Base-by-base conservation (phyloP, 164 flowering plant genomes). In the Akebia trifoliata region DNA sequence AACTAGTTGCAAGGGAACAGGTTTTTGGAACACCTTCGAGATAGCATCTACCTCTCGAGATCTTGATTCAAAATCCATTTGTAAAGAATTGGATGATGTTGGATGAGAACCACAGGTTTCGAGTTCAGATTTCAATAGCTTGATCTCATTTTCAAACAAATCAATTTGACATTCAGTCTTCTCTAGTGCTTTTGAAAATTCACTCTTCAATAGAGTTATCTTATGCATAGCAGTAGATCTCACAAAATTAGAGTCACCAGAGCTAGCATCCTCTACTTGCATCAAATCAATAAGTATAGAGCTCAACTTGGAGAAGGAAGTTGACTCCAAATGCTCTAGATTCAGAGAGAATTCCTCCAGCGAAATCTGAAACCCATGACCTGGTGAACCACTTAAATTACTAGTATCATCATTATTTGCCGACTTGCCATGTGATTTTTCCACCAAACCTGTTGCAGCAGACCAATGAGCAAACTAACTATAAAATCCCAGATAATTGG, bases 81-180 rank as follows among this genome's bases (percentile, higher is more conserved):
- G 65, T 24, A 70, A 43, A 10, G 74, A 70, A 22, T 75, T 60
- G 28, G 80, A 66, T 30, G 73, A 50, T 25, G 64, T 63, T 20
- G 70, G 63, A 62, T 50, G 42, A 51, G 67, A 63, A 40, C 21
- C 21, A 48, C 35, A 17, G 24, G 44, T 30, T 44, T 68, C 76
- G 49, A 68, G 6, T 39, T 63, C 74, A 61, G 74, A 51, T 26
- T 69, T 76, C 67, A 80, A 56, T 20, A 64, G 74, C 74, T 83
- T 87, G 15, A 81, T 73, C 50, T 93, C 94, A 70, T 57, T 83
- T 72, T 94, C 99, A 43, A 80, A 83, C 18, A 61, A 57, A 75
- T 94, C 99, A 69, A 94, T 84, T 57, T 90, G 92, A 56, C 76
- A 67, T 51, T 90, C 97, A 30, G 95, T 90, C 62, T 72, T 43